Percentiles rank a stretch among this genome's conserved stretches.
These are phyloP conservation scores for Thraustochytrium sp. DNA, from an alignment of 352 stramenopile genomes.

Conservation along the genomic window DNA sequence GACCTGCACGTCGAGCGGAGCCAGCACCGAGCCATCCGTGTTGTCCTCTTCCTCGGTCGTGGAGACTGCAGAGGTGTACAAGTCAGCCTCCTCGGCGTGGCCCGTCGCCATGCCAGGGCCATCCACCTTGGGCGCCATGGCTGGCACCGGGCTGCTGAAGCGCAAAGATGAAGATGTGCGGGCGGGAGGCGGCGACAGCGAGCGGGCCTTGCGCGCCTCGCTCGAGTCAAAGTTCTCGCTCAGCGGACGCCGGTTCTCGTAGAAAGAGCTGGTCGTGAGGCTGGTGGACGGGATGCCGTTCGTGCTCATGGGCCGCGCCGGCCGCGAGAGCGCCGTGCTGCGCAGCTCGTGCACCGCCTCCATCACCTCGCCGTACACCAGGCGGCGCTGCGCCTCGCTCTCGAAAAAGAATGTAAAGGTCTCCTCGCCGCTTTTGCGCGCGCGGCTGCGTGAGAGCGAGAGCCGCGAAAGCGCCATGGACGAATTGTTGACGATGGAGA, in stretches of 20 bases:
- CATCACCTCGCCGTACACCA: background rate
- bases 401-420: conserved; percentile 12
- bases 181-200: background rate
- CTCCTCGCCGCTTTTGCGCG: background rate
- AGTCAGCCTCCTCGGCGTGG: background rate
- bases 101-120: background rate
- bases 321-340: background rate
- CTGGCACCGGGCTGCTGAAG: background rate
- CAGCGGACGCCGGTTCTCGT: background rate
- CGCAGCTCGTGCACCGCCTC: background rate
- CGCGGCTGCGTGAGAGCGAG: background rate
- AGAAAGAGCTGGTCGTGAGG: background rate
- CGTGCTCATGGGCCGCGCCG: background rate
- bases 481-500: background rate
- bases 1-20: too few relatives aligned
- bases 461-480: background rate
- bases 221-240: background rate
- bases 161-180: background rate
- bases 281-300: background rate
- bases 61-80: too few relatives aligned
- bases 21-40: background rate
- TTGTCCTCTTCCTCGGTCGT: background rate
- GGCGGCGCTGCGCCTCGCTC: background rate
- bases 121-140: background rate
- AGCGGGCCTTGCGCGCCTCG: background rate